Evolutionary conservation across 2,329 filamentous ascomycete species (phyloP).

Genomic region (Periconia sp.): DNA sequence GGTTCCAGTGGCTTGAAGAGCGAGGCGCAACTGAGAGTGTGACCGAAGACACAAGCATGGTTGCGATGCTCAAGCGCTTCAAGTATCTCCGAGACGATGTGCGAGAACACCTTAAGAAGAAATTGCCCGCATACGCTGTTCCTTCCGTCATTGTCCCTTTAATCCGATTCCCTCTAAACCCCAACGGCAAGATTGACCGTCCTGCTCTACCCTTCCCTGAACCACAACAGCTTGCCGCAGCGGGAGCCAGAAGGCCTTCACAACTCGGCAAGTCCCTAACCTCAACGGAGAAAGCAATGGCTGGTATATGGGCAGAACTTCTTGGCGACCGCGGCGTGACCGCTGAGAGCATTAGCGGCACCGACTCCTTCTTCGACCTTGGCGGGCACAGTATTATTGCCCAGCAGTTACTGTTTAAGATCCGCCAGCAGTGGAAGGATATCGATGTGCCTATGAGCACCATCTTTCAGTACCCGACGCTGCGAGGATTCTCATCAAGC

Average conservation of each 20-base stretch:
- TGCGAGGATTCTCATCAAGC: conserved; percentile 61
- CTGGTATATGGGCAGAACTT: conserved; percentile 75
- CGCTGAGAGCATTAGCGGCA: conserved; percentile 68
- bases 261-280: conserved; percentile 55
- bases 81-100: conserved; percentile 64
- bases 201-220: conserved; percentile 82
- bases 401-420: conserved; percentile 77
- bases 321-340: conserved; percentile 66
- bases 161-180: conserved; percentile 72
- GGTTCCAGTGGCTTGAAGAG: conserved; percentile 70
- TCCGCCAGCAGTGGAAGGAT: conserved; percentile 67
- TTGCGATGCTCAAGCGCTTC: conserved; percentile 65
- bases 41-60: conserved; percentile 57
- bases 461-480: conserved; percentile 72
- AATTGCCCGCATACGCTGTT: conserved; percentile 76
- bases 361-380: conserved; percentile 76
- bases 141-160: conserved; percentile 77
- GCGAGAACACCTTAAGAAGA: conserved; percentile 72
- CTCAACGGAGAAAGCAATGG: conserved; percentile 70
- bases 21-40: conserved; percentile 46
- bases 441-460: conserved; percentile 72
- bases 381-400: conserved; percentile 83
- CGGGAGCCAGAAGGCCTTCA: conserved; percentile 54
- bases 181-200: conserved; percentile 74
- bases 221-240: conserved; percentile 67